Evolutionary conservation across 2,329 filamentous ascomycete species (phyloP).

Genomic region (Magnaporthales sp.): DNA sequence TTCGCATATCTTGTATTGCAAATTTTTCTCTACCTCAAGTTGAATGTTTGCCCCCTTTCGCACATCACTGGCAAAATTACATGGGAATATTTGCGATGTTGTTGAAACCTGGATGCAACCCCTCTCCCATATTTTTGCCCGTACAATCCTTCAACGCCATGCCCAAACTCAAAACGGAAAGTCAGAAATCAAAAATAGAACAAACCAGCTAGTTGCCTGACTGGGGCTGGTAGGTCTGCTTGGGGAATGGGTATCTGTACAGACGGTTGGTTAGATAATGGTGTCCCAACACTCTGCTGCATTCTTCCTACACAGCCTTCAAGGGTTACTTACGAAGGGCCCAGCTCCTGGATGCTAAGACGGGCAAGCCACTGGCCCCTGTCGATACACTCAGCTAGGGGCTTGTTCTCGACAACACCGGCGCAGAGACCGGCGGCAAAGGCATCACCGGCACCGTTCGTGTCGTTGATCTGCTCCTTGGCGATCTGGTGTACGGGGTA

Average conservation of each 20-base stretch:
- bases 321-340: conserved; percentile 71
- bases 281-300: not conserved
- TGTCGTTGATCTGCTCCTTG: conserved; percentile 78
- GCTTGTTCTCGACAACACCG: conserved; percentile 77
- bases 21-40: not conserved
- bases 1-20: conserved; percentile 7
- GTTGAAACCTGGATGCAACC: conserved; percentile 18
- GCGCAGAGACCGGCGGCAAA: conserved; percentile 93
- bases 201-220: conserved; percentile 15
- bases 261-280: not conserved
- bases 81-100: conserved; percentile 12
- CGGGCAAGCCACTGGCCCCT: conserved; percentile 96
- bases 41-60: not conserved
- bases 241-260: conserved; percentile 68
- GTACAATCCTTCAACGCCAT: not conserved
- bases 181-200: not conserved
- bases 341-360: conserved; percentile 88
- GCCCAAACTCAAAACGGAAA: not conserved
- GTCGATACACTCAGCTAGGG: conserved; percentile 70
- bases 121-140: conserved; percentile 6
- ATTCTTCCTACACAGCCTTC: not conserved
- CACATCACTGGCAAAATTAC: not conserved
- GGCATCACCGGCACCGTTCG: conserved; percentile 92
- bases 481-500: conserved; percentile 76
- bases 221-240: conserved; percentile 58